phyloP scores from a whole-genome alignment of 257 asterid genomes.

The Craterostigma plantagineum region DNA sequence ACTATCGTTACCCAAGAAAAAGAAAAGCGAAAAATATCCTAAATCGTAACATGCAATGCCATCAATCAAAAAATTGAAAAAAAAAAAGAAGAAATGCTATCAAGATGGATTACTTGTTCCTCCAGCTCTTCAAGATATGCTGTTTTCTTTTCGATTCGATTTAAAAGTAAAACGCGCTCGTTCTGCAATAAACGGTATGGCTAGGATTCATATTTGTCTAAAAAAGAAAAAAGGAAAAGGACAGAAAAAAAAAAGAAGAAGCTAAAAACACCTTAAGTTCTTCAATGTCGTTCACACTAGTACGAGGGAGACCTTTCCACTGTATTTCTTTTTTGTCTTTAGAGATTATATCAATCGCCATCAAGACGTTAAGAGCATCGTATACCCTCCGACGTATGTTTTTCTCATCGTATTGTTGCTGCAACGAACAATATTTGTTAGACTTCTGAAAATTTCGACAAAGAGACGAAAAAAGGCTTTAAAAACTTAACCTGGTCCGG shows the following conservation, averaged over 20 bases:
- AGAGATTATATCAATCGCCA: constrained; percentile 98
- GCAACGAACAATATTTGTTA: constrained; percentile 15
- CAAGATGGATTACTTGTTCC: constrained; percentile 47
- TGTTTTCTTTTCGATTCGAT: constrained; percentile 73
- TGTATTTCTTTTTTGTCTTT: constrained; percentile 96
- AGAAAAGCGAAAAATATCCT: too few relatives aligned
- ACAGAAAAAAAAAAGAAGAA: constrained; percentile 1
- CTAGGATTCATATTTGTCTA: background rate
- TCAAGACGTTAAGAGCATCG: constrained; percentile 89
- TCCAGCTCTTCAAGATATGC: constrained; percentile 85
- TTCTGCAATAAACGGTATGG: constrained; percentile 31
- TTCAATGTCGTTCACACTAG: constrained; percentile 75
- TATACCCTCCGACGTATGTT: constrained; percentile 92
- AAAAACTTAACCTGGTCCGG: constrained; percentile 68
- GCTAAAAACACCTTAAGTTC: constrained; percentile 70
- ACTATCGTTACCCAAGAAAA: too few relatives aligned
- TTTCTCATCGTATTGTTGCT: constrained; percentile 99
- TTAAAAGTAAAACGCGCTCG: constrained; percentile 59
- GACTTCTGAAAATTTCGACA: background rate
- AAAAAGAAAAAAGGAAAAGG: background rate
- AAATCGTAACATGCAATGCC: too few relatives aligned
- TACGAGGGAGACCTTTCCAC: constrained; percentile 93
- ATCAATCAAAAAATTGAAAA: too few relatives aligned
- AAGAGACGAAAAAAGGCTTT: background rate
- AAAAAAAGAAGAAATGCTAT: too few relatives aligned